Evolutionary conservation across 805 yeast species (phyloP).

Genomic region (Monosporozyma aerobia): DNA sequence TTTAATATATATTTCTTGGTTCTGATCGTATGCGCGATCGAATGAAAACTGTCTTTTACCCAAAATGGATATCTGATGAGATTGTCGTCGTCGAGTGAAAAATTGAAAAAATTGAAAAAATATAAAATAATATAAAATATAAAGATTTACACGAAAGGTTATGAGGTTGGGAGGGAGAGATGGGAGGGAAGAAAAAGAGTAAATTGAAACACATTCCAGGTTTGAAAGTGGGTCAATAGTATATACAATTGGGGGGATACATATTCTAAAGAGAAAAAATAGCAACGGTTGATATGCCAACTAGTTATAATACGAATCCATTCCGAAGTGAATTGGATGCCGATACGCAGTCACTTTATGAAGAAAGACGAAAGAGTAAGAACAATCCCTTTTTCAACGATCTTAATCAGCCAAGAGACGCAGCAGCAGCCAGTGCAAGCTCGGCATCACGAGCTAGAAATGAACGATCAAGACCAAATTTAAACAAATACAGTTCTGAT

Average conservation of each 20-base stretch:
- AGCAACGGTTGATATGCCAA: background rate
- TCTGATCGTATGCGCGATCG: background rate
- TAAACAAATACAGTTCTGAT: background rate
- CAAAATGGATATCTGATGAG: background rate
- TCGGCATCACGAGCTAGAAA: too few relatives aligned
- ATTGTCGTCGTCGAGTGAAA: background rate
- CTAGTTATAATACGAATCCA: background rate
- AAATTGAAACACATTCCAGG: too few relatives aligned
- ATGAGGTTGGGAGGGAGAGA: too few relatives aligned
- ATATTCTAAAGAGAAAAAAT: background rate
- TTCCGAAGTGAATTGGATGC: background rate
- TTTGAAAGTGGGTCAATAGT: too few relatives aligned
- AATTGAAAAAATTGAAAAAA: background rate
- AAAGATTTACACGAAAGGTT: too few relatives aligned
- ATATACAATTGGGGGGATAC: too few relatives aligned
- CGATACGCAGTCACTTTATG: background rate
- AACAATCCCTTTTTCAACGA: conserved; percentile 1
- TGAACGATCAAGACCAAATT: background rate
- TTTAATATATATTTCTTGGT: too few relatives aligned
- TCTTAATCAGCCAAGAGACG: too few relatives aligned
- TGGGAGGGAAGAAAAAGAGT: too few relatives aligned
- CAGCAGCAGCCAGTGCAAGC: too few relatives aligned
- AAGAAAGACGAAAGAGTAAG: background rate
- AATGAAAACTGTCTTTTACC: background rate
- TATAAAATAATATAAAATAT: background rate